Evolutionary conservation across 805 yeast species (phyloP), one percentile per base, ranked within the genome.

Genomic region (Sugiyamaella boreocaroliniensis): DNA sequence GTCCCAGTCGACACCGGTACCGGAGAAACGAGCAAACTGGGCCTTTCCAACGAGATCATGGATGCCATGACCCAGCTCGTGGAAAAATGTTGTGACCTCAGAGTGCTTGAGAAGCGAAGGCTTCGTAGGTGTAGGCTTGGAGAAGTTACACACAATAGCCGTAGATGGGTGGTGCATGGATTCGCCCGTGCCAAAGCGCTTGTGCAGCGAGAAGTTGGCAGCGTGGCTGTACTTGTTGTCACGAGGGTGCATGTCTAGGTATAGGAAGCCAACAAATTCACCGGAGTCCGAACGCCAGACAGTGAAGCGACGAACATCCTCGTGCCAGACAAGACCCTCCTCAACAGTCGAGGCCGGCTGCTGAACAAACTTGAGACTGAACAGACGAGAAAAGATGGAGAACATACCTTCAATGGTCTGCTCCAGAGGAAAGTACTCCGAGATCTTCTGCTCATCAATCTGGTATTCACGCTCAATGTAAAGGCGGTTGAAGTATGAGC

Each of bases 181-280:
- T 9, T 32, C 37, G 61, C 66, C 61, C 19, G 82, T 83, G 49
- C 74, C 73, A 32, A 69, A 66, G 1, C 89, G 84, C 11, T 87
- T 80, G 10, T 74, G 70, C 48, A 86, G 66, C 15, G 83, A 83
- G 64, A 88, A 87, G 65, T 85, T 85, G 6, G 96, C 96, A 44
- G 95, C 95, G 66, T 88, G 96, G 1, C 89, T 86, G 69, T 86
- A 88, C 67, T 88, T 88, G 61, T 92, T 92, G 52, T 82, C 85
- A 64, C 96, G 78, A 58, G 95, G 95, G 66, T 86, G 90, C 62
- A 87, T 71, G 67, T 88, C 96, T 57, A 88, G 80, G 68, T 82
- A 85, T 45, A 88, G 69, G 79, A 86, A 84, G 29, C 96, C 96
- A 54, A 80, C 77, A 69, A 88, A 87, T 55, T 74, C 77, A 14